phyloP scores from a whole-genome alignment of 1,284 basidiomycete genomes.

The Spongispora temasekensis region DNA sequence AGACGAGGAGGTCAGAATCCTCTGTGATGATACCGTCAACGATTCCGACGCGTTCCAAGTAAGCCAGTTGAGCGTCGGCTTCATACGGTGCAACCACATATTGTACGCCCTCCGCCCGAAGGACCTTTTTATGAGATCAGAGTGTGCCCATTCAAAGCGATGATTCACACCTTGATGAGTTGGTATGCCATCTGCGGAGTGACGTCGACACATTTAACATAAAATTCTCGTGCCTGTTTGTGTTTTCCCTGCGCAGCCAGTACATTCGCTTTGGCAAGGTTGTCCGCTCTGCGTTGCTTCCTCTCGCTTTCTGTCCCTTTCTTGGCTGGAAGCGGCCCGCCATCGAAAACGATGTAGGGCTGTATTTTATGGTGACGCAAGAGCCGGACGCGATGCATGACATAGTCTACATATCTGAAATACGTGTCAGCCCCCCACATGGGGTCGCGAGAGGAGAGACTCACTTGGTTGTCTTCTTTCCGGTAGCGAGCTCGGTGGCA shows the following conservation, averaged over 20 bases:
- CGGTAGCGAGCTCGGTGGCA: conserved; percentile 87
- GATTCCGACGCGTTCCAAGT: conserved; percentile 80
- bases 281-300: conserved; percentile 68
- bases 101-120: conserved; percentile 74
- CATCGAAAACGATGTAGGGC: conserved; percentile 96
- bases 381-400: conserved; percentile 90
- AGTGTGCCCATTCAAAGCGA: not conserved
- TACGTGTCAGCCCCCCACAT: conserved; percentile 6
- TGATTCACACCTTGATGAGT: conserved; percentile 81
- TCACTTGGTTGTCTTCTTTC: conserved; percentile 80
- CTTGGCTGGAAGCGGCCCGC: conserved; percentile 94
- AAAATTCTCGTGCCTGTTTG: conserved; percentile 83
- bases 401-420: conserved; percentile 92
- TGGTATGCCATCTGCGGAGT: conserved; percentile 98
- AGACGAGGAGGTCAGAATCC: conserved; percentile 97
- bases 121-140: conserved; percentile 54
- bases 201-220: conserved; percentile 92
- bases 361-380: conserved; percentile 82
- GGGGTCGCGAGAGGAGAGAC: conserved; percentile 27
- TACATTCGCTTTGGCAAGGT: conserved; percentile 67
- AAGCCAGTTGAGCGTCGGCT: conserved; percentile 96
- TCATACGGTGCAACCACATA: conserved; percentile 99
- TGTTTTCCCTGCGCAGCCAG: conserved; percentile 78
- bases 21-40: conserved; percentile 96
- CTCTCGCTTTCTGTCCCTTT: conserved; percentile 86